Conservation (phyloP, 2,329 filamentous ascomycete genomes). For the Hymenoscyphus fructigenus region DNA sequence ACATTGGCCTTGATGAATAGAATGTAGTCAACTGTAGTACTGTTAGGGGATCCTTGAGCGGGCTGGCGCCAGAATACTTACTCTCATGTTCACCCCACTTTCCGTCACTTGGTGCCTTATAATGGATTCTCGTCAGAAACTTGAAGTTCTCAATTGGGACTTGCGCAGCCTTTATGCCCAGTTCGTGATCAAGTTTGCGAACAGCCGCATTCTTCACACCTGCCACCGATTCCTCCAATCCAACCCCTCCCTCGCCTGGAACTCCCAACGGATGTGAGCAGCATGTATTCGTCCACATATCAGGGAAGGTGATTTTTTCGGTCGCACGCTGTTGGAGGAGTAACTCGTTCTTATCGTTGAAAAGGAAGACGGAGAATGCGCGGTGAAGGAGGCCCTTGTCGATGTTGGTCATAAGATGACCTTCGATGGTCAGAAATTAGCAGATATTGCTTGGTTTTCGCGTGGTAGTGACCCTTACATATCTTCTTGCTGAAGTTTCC, state of each 20-base stretch:
- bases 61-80: slow-evolving; percentile 48
- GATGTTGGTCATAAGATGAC: slow-evolving; percentile 99
- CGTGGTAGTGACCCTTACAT: slow-evolving; percentile 57
- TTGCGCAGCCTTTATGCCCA: slow-evolving; percentile 86
- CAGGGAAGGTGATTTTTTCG: slow-evolving; percentile 98
- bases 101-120: slow-evolving; percentile 93
- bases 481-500: slow-evolving; percentile 97
- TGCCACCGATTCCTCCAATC: slow-evolving; percentile 73
- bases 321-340: slow-evolving; percentile 92
- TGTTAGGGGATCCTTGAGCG: slow-evolving; percentile 15
- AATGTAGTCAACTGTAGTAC: slow-evolving; percentile 83
- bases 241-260: slow-evolving; percentile 84
- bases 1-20: slow-evolving; percentile 96
- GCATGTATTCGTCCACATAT: slow-evolving; percentile 99
- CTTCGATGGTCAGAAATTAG: slow-evolving; percentile 45
- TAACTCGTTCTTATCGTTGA: slow-evolving; percentile 88
- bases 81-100: slow-evolving; percentile 99
- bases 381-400: slow-evolving; percentile 93
- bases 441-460: not conserved
- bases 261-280: slow-evolving; percentile 95
- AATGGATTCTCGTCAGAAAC: slow-evolving; percentile 96
- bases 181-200: slow-evolving; percentile 90
- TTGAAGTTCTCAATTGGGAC: slow-evolving; percentile 89
- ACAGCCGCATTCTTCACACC: slow-evolving; percentile 91
- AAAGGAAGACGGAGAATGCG: slow-evolving; percentile 97